A percentile compares a stretch with the other conserved stretches of the same genome.
These are phyloP conservation scores for Podospora pseudopauciseta DNA, from an alignment of 495 filamentous ascomycete genomes.

Conservation along the genomic window DNA sequence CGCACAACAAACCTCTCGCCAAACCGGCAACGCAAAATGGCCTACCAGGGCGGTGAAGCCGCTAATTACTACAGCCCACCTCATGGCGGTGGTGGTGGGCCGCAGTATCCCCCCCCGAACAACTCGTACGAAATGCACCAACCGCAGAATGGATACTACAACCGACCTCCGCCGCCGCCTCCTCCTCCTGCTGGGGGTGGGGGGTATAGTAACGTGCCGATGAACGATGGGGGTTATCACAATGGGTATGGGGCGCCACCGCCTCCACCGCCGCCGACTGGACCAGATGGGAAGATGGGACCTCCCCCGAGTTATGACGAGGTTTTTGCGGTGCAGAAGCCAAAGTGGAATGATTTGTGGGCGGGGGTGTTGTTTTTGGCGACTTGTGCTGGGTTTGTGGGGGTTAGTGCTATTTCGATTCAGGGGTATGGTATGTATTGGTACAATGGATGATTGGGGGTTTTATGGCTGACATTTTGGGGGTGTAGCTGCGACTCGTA, in stretches of 20 bases:
- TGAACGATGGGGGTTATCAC: conserved; percentile 16
- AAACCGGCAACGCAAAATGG: conserved; percentile 11
- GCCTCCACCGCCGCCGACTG: conserved; percentile 17
- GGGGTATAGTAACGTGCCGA: background rate
- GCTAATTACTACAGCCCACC: conserved; percentile 26
- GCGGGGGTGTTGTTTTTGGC: conserved; percentile 76
- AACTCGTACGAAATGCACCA: conserved; percentile 29
- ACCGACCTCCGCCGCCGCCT: conserved; percentile 13
- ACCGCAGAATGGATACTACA: conserved; percentile 22
- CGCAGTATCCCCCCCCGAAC: conserved; percentile 23
- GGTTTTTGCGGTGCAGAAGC: conserved; percentile 72
- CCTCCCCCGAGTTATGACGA: conserved; percentile 67
- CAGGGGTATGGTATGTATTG: conserved; percentile 60
- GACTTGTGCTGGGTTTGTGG: conserved; percentile 71
- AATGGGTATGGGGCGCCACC: conserved; percentile 7
- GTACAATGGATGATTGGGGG: too few species aligned
- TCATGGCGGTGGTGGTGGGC: conserved; percentile 1
- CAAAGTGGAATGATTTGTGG: conserved; percentile 88
- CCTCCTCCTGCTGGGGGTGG: background rate
- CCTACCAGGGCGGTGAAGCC: conserved; percentile 21
- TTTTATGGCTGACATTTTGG: too few species aligned
- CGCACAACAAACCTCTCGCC: too few species aligned
- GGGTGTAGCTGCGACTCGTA: conserved; percentile 46
- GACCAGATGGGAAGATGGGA: conserved; percentile 12
- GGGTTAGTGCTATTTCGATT: conserved; percentile 71